Evolutionary conservation across 2,329 filamentous ascomycete genomes (phyloP), one percentile per base, ranked within the genome.

Genomic region (Ilyonectria destructans): DNA sequence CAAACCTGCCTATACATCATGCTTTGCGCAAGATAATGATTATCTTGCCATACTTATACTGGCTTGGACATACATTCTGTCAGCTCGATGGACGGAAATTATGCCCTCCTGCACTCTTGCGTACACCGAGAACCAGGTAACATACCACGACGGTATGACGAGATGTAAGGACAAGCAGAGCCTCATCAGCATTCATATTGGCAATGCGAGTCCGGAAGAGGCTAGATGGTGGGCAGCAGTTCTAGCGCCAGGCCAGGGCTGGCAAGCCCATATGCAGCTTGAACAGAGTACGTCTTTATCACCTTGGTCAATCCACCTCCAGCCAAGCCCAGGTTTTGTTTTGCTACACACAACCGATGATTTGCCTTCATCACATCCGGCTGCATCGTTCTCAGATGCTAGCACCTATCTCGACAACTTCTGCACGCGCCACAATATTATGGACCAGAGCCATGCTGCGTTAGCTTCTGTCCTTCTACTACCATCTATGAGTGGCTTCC

Each of bases 21-120:
- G 51, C 26, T 55, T 55, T 37, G 33, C 19, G 33, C 29, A 17
- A 33, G 29, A 55, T 55, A n/a, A 35, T 33, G 17, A 48, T 48
- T 26, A 48, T 48, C n/a, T 48, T 48, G 45, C 45, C 45, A 10
- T 48, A 55, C 51, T 55, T 31, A 52, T 60, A 15, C 31, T 60
- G 17, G 58, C 58, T 51, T 60, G 58, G 58, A 29, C 31, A 52
- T 60, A 60, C 29, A 40, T 60, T 51, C 46, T 60, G 19, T 60
- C 46, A 49, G 46, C 46, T 43, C 46, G 33, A 15, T 60, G 46
- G 46, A 52, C 33, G n/a, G 58, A 52, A 52, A 37, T 60, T 29
- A 60, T 60, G 46, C 46, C 46, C 15, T 31, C 31, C 33, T 52
- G 31, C 29, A 40, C 46, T 23, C 31, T 60, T 31, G 23, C 31